A percentile compares a stretch with the other conserved stretches of the same genome.
These are phyloP conservation scores for Barbatosphaeria neglecta DNA, from an alignment of 495 filamentous ascomycete genomes.

Conservation along the genomic window DNA sequence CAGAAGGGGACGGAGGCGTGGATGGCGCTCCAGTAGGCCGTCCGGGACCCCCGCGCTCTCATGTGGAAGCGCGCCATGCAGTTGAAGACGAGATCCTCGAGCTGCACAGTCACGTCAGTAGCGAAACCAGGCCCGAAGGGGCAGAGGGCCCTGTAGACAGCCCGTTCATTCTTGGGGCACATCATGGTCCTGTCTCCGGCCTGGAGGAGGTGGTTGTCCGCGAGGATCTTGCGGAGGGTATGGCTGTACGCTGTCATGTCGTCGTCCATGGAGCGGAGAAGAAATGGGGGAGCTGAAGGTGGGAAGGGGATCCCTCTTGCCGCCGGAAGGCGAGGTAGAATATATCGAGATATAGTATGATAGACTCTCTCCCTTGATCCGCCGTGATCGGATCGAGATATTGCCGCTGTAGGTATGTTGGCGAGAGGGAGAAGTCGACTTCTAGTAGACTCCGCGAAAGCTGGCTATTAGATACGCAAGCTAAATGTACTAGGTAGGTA, in stretches of 20 bases:
- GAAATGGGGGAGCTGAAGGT: too few species aligned
- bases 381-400: too few species aligned
- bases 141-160: neutral
- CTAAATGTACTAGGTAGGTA: too few species aligned
- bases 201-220: neutral
- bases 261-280: too few species aligned
- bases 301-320: too few species aligned
- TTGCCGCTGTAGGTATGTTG: too few species aligned
- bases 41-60: neutral
- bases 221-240: neutral
- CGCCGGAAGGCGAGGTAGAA: too few species aligned
- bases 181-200: neutral
- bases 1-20: neutral
- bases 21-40: neutral
- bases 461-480: too few species aligned
- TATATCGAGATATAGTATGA: too few species aligned
- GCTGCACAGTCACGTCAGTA: neutral
- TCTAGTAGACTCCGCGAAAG: too few species aligned
- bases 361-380: too few species aligned
- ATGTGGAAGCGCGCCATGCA: neutral
- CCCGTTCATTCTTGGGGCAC: neutral
- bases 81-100: neutral
- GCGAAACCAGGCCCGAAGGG: neutral
- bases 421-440: too few species aligned
- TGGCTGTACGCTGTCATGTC: neutral